Evolutionary conservation across 1,284 basidiomycete genomes (phyloP), one percentile per base, ranked within the genome.

Genomic region (Phenoliferia sp.): DNA sequence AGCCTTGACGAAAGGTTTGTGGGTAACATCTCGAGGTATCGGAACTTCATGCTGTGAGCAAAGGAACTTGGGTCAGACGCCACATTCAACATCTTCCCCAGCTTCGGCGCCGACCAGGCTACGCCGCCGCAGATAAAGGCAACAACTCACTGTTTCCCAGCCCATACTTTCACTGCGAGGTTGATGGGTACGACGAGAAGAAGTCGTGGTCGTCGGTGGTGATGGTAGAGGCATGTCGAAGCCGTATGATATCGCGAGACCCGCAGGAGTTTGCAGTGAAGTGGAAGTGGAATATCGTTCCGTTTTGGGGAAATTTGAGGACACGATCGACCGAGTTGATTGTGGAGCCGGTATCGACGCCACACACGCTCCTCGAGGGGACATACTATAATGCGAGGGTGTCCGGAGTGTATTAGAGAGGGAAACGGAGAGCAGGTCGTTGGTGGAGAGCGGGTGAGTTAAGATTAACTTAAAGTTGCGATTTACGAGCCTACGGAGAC

Each of bases 201-300:
- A 17, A 19, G 57, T 22, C 31, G 55, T 31, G 57, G 57, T 22
- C 3, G 62, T 60, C n/a, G 59, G 15, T 52, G 44, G 9, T 26
- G 16, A 22, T 59, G 36, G 17, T 62, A 73, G 66, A 62, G 68
- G 19, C 73, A 74, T 19, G 74, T 67, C 35, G 75, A 73, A 31
- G 76, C 50, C 7, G 74, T 54, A 48, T 35, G 63, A 28, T 32
- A 17, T 29, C 15, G 79, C 74, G 64, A 34, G 26, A 17, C 55
- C 33, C 1, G 56, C 26, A 34, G 62, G 29, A 2, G 44, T 32
- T 22, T n/a, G n/a, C n/a, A n/a, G n/a, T n/a, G 57, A 28, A 16
- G 34, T 22, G 9, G 28, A 31, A 28, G 16, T 34, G 33, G 63
- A 35, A 26, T 29, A n/a, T 17, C 22, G 33, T 2, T 7, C 19